Percentiles rank a stretch among this genome's conserved stretches.
These are phyloP conservation scores for Sideroxylon spinosum DNA, from an alignment of 179 eudicot species.

Conservation along the genomic window DNA sequence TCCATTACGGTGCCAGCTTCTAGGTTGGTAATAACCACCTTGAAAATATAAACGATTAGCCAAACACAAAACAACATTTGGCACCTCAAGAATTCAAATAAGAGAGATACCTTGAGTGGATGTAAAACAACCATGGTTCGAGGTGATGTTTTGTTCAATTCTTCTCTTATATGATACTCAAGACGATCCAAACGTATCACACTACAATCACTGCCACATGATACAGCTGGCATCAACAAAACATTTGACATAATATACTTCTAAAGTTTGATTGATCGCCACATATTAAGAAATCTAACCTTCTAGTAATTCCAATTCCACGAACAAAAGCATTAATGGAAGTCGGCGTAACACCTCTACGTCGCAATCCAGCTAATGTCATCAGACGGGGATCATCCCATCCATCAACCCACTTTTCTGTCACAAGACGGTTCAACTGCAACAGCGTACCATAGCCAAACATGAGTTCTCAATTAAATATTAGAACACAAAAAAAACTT, in stretches of 20 bases:
- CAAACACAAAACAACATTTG: slow-evolving; percentile 4
- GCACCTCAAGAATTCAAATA: slow-evolving; percentile 8
- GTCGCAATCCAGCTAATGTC: slow-evolving; percentile 93
- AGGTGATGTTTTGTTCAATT: slow-evolving; percentile 75
- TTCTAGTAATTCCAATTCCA: slow-evolving; percentile 95
- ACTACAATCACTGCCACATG: slow-evolving; percentile 68
- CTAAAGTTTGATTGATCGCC: neutral
- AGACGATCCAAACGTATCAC: slow-evolving; percentile 72
- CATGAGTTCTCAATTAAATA: neutral
- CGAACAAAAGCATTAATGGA: slow-evolving; percentile 86
- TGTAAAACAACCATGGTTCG: slow-evolving; percentile 79
- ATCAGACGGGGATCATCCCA: slow-evolving; percentile 97
- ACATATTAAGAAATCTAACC: slow-evolving; percentile 34
- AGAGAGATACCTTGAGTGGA: slow-evolving; percentile 70
- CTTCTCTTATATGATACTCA: slow-evolving; percentile 87
- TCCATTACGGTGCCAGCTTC: slow-evolving; percentile 61
- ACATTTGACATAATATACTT: neutral
- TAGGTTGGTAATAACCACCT: slow-evolving; percentile 92
- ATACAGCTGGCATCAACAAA: neutral
- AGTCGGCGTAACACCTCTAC: slow-evolving; percentile 81
- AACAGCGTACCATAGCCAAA: slow-evolving; percentile 15
- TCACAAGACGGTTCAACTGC: slow-evolving; percentile 86
- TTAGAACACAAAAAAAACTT: neutral
- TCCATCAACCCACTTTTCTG: slow-evolving; percentile 89
- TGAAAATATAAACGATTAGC: slow-evolving; percentile 17